phyloP scores from a whole-genome alignment of 2,329 filamentous ascomycete genomes.

The Akanthomyces uredinophilus region DNA sequence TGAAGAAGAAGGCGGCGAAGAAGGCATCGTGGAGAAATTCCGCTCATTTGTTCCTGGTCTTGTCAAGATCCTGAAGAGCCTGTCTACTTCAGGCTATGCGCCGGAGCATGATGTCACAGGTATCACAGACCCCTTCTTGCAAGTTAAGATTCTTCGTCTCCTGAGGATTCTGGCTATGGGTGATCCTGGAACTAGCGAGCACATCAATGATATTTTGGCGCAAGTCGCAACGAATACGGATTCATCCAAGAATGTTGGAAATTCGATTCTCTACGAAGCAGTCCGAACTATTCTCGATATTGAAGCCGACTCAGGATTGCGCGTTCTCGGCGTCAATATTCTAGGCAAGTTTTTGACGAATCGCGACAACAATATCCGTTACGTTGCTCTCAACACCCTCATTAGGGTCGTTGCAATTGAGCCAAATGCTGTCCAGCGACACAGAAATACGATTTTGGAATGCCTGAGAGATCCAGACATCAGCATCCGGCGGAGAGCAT shows the following conservation, averaged over 20 bases:
- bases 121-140: slow-evolving; percentile 94
- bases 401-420: slow-evolving; percentile 98
- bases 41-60: slow-evolving; percentile 77
- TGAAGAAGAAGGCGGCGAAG: slow-evolving; percentile 85
- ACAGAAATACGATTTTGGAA: slow-evolving; percentile 95
- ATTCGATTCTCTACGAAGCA: slow-evolving; percentile 95
- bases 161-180: slow-evolving; percentile 82
- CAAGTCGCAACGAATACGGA: slow-evolving; percentile 98
- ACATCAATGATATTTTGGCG: slow-evolving; percentile 97
- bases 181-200: slow-evolving; percentile 82
- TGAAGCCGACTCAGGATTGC: slow-evolving; percentile 89
- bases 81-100: slow-evolving; percentile 93
- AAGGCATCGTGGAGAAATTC: slow-evolving; percentile 86
- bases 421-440: slow-evolving; percentile 93
- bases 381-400: slow-evolving; percentile 92
- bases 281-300: slow-evolving; percentile 97
- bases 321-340: slow-evolving; percentile 95
- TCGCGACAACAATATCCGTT: slow-evolving; percentile 98
- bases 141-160: slow-evolving; percentile 90
- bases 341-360: slow-evolving; percentile 98
- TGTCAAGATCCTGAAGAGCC: slow-evolving; percentile 83
- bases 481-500: slow-evolving; percentile 89
- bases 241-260: slow-evolving; percentile 96
- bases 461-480: slow-evolving; percentile 96
- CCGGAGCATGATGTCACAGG: slow-evolving; percentile 98